Evolutionary conservation across 163 green algal species (phyloP).

Genomic region (Coccomyxa subellipsoidea): DNA sequence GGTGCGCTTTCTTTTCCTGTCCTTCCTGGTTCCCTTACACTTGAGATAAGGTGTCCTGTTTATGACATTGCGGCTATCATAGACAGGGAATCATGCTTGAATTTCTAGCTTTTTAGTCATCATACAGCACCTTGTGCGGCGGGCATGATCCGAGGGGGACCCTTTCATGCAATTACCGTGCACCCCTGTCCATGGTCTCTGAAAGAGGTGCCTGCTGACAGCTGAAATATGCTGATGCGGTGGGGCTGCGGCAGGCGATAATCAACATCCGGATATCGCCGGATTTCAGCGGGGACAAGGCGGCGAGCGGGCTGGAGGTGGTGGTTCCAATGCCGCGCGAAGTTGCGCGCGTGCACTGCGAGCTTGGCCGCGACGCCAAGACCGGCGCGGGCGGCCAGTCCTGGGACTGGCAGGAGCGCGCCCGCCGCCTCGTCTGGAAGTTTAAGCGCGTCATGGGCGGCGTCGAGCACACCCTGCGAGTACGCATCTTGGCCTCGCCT

Average conservation of each 20-base stretch:
- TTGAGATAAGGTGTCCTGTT: too few relatives aligned
- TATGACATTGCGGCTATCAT: too few relatives aligned
- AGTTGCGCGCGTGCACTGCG: slow-evolving; percentile 68
- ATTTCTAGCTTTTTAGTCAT: too few relatives aligned
- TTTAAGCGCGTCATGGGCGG: slow-evolving; percentile 75
- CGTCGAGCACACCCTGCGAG: slow-evolving; percentile 54
- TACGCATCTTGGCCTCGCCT: neutral
- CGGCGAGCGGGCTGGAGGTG: slow-evolving; percentile 70
- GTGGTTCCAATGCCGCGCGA: slow-evolving; percentile 65
- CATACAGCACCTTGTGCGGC: too few relatives aligned
- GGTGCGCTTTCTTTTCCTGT: slow-evolving; percentile 27
- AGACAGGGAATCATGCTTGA: too few relatives aligned
- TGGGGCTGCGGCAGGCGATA: slow-evolving; percentile 42
- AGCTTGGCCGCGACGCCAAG: slow-evolving; percentile 33
- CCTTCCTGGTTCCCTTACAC: too few relatives aligned
- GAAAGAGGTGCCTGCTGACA: too few relatives aligned
- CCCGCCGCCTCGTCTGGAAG: slow-evolving; percentile 77
- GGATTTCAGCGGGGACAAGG: slow-evolving; percentile 55
- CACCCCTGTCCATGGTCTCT: too few relatives aligned
- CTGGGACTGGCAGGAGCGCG: slow-evolving; percentile 79
- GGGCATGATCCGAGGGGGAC: too few relatives aligned
- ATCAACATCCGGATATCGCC: slow-evolving; percentile 37
- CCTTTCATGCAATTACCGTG: too few relatives aligned
- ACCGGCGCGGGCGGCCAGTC: slow-evolving; percentile 23
- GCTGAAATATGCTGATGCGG: too few relatives aligned